Percentiles rank a stretch among this genome's conserved stretches.
These are phyloP conservation scores for Saksenaea vasiformis DNA, from an alignment of 371 early-diverging fungal genomes.

Conservation along the genomic window DNA sequence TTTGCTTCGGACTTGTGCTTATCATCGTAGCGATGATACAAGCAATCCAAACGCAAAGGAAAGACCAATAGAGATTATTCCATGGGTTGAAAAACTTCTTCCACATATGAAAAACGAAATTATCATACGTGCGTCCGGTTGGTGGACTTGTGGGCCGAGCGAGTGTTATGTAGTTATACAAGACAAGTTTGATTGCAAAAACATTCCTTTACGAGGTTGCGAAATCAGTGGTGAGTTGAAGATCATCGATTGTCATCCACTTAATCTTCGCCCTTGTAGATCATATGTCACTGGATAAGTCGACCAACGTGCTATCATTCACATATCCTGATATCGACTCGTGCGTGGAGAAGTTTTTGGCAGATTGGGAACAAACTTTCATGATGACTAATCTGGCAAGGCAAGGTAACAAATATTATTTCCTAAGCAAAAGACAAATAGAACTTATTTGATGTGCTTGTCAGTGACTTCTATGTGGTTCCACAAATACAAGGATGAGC, in stretches of 20 bases:
- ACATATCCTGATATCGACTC: constrained; percentile 47
- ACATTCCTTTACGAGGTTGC: constrained; percentile 21
- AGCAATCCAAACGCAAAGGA: constrained; percentile 13
- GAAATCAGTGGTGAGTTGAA: constrained; percentile 27
- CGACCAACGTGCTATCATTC: constrained; percentile 41
- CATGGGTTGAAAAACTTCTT: constrained; percentile 36
- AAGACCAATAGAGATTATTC: constrained; percentile 20
- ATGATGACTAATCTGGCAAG: constrained; percentile 53
- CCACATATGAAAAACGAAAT: constrained; percentile 38
- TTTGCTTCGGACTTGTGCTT: constrained; percentile 36
- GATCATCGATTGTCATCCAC: neutral
- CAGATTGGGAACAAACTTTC: constrained; percentile 50
- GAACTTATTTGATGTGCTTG: neutral
- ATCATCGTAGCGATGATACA: constrained; percentile 19
- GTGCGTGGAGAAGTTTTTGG: constrained; percentile 41
- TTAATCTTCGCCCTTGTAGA: constrained; percentile 19
- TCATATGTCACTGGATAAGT: constrained; percentile 45
- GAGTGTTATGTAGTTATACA: constrained; percentile 53
- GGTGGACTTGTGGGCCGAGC: constrained; percentile 48
- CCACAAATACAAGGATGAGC: constrained; percentile 35
- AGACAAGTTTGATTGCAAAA: constrained; percentile 36
- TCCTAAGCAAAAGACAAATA: neutral
- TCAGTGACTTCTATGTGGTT: constrained; percentile 22
- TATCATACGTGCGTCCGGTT: constrained; percentile 44
- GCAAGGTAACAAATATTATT: constrained; percentile 31